A percentile compares a stretch with the other conserved stretches of the same genome.
Evolutionary conservation across 2,329 filamentous ascomycete species (phyloP).

Genomic region (Fonsecaea nubica): DNA sequence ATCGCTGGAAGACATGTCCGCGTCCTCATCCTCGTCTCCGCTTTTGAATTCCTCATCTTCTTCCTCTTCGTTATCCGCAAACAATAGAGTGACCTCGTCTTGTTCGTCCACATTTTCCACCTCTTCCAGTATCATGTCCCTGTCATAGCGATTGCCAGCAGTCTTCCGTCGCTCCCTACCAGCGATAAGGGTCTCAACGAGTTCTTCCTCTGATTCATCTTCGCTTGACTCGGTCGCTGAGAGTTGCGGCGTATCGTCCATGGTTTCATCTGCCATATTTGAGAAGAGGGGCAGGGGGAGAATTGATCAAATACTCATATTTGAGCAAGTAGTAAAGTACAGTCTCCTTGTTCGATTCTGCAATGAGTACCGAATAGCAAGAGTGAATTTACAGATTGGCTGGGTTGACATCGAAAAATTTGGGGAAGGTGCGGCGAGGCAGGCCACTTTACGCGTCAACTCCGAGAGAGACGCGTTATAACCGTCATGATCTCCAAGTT

Average conservation of each 20-base stretch:
- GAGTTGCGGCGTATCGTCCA: slow-evolving; percentile 26
- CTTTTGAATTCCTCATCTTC: slow-evolving; percentile 55
- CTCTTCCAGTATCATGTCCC: slow-evolving; percentile 76
- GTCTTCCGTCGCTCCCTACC: slow-evolving; percentile 77
- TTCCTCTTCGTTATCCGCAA: slow-evolving; percentile 74
- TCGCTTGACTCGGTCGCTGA: slow-evolving; percentile 39
- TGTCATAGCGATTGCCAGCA: slow-evolving; percentile 82
- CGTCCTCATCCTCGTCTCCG: slow-evolving; percentile 73
- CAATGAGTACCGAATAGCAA: background rate
- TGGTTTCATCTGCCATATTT: slow-evolving; percentile 24
- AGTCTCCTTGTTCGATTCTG: background rate
- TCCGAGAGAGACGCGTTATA: slow-evolving; percentile 7
- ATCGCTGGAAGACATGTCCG: slow-evolving; percentile 84
- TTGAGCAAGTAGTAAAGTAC: background rate
- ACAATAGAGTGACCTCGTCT: slow-evolving; percentile 71
- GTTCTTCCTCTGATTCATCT: slow-evolving; percentile 44
- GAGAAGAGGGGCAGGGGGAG: background rate
- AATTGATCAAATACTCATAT: background rate
- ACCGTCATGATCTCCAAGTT: background rate
- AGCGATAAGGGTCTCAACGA: slow-evolving; percentile 73
- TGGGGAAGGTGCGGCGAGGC: slow-evolving; percentile 5
- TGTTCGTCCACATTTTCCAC: slow-evolving; percentile 55
- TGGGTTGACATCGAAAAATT: background rate
- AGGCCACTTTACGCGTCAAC: slow-evolving; percentile 15
- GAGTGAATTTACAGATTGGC: background rate